Evolutionary conservation across 805 yeast species (phyloP), one percentile per base, ranked within the genome.

Genomic region (Saitoella complicata): DNA sequence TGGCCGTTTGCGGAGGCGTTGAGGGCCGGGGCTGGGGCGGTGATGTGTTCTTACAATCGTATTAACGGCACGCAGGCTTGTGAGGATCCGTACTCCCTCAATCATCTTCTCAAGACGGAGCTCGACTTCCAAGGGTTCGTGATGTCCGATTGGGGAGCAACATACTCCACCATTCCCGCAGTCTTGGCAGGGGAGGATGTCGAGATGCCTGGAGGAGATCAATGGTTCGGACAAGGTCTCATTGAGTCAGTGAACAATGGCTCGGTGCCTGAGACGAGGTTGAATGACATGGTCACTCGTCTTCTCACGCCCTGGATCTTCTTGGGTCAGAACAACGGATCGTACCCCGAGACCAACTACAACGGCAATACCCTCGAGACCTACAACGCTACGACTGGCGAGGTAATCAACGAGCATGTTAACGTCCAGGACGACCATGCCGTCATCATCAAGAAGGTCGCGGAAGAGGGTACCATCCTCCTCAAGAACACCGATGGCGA

Each of bases 1-100:
- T 75, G 81, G 81, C 82, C 82, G 7, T 76, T 73, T 61, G 79
- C 78, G 5, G 78, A 76, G 51, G 72, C 72, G 34, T 64, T 76
- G 29, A 66, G 67, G 45, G 76, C 80, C 6, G 79, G 80, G 32
- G 76, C 63, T 31, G 80, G 76, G 3, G 65, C 75, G 29, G 64
- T 76, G n/a, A 72, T 76, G 74, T 75, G 81, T 51, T 63, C 78
- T 1, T 75, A 72, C 54, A 75, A 75, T 51, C 64, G 64, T 48
- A 70, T 75, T 36, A 76, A 76, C 58, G 69, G 71, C 48, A 64
- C 75, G 1, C 70, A 72, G 49, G 71, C 78, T 6, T 75, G 80
- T 54, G 77, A 76, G 51, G 76, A 76, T 4, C 66, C 76, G 2
- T 69, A 71, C 47, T 60, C 74, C 39, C 51, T 76, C 49, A 76